A percentile compares a stretch with the other conserved stretches of the same genome.
phyloP scores from a whole-genome alignment of 805 yeast species.

The Teunomyces atbi region DNA sequence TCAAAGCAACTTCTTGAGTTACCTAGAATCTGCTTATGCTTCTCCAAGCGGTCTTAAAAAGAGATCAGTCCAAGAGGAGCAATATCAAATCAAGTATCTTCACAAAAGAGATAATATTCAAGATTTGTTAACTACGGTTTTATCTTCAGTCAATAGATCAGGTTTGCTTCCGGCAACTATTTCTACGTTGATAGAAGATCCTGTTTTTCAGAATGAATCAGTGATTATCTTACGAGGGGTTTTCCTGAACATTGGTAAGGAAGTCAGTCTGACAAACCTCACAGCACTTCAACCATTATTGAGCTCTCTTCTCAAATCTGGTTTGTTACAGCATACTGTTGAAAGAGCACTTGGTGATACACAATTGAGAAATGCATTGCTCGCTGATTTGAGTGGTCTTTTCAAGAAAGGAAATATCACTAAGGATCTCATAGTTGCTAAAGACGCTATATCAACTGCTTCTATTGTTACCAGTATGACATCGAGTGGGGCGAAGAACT shows the following conservation, averaged over 20 bases:
- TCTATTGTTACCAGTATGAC: neutral
- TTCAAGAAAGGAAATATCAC: slow-evolving; percentile 15
- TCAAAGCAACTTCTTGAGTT: slow-evolving; percentile 8
- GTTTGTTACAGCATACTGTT: slow-evolving; percentile 22
- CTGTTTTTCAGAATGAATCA: slow-evolving; percentile 22
- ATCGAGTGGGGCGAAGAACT: neutral
- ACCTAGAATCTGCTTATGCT: slow-evolving; percentile 12
- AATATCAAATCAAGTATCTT: neutral
- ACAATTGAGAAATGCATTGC: slow-evolving; percentile 20
- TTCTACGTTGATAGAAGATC: slow-evolving; percentile 20
- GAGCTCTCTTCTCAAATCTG: slow-evolving; percentile 20
- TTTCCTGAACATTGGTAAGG: slow-evolving; percentile 18
- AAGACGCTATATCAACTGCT: neutral
- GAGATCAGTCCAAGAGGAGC: slow-evolving; percentile 1
- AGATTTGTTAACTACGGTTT: slow-evolving; percentile 29
- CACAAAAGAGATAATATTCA: slow-evolving; percentile 29
- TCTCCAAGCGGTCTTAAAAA: slow-evolving; percentile 5
- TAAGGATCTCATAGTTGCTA: slow-evolving; percentile 5
- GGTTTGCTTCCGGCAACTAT: slow-evolving; percentile 26
- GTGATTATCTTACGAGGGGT: slow-evolving; percentile 23
- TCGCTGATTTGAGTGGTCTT: slow-evolving; percentile 19
- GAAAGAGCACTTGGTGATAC: slow-evolving; percentile 22
- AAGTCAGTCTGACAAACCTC: slow-evolving; percentile 15
- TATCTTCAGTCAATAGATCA: slow-evolving; percentile 25
- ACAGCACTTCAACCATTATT: slow-evolving; percentile 20